phyloP scores from a whole-genome alignment of 2,329 filamentous ascomycete genomes.

The Proliferodiscus dingleyae region DNA sequence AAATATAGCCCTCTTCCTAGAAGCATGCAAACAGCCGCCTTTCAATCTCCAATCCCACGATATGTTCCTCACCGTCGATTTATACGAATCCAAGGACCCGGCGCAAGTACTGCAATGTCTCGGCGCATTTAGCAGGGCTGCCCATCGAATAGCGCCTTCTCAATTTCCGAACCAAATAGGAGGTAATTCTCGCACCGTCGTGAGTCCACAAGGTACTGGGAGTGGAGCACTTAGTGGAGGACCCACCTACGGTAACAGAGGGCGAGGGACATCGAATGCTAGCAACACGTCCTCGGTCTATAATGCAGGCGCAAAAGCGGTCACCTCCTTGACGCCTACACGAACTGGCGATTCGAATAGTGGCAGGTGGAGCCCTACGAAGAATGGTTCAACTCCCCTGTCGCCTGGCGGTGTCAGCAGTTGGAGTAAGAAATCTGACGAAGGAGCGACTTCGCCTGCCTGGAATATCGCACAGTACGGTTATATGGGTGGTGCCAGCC shows the following conservation, averaged over 20 bases:
- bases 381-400: constrained; percentile 48
- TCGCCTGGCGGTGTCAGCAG: constrained; percentile 64
- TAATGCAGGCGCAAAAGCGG: constrained; percentile 37
- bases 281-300: constrained; percentile 55
- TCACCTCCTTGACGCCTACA: constrained; percentile 32
- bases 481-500: constrained; percentile 95
- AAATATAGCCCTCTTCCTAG: constrained; percentile 94
- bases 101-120: constrained; percentile 93
- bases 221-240: constrained; percentile 44
- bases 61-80: constrained; percentile 92
- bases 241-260: constrained; percentile 35
- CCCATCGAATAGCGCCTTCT: constrained; percentile 67
- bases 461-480: constrained; percentile 99
- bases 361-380: constrained; percentile 58
- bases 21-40: constrained; percentile 78
- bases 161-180: constrained; percentile 75
- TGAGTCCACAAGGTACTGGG: constrained; percentile 66
- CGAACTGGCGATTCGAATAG: constrained; percentile 38
- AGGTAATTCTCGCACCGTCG: constrained; percentile 51
- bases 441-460: constrained; percentile 75
- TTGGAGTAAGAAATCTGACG: constrained; percentile 84
- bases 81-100: constrained; percentile 93
- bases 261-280: constrained; percentile 48
- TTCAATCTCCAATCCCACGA: constrained; percentile 89
- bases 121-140: constrained; percentile 83